These are phyloP conservation scores for Sporobolomyces pararoseus DNA, from an alignment of 768 basidiomycete genomes.

Conservation along the genomic window DNA sequence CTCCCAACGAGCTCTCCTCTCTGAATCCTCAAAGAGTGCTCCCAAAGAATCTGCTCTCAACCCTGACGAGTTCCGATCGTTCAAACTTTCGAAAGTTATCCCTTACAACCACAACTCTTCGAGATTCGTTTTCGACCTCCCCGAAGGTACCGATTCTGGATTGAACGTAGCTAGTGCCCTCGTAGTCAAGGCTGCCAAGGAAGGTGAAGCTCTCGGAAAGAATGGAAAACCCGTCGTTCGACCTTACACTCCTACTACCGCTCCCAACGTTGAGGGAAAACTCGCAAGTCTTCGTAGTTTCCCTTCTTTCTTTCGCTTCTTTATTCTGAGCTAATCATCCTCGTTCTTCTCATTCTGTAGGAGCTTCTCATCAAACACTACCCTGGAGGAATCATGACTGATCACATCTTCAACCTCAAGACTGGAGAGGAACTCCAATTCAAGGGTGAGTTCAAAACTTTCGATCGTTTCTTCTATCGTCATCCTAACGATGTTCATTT, in stretches of 20 bases:
- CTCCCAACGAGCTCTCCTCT: conserved; percentile 8
- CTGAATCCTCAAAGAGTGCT: too few species aligned
- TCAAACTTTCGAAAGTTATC: conserved; percentile 67
- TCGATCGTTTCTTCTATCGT: background rate
- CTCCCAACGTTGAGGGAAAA: conserved; percentile 51
- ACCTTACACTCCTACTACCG: conserved; percentile 87
- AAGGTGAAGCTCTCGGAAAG: conserved; percentile 56
- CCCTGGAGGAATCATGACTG: conserved; percentile 47
- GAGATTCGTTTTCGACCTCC: conserved; percentile 59
- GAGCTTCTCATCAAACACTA: conserved; percentile 76
- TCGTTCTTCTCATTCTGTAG: conserved; percentile 47
- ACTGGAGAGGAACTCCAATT: conserved; percentile 75
- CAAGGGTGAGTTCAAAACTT: conserved; percentile 59
- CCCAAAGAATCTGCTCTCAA: conserved; percentile 20
- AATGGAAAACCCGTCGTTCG: conserved; percentile 85
- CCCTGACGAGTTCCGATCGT: conserved; percentile 53
- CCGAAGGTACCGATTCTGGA: conserved; percentile 69
- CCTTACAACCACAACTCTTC: conserved; percentile 90
- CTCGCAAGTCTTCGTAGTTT: conserved; percentile 17
- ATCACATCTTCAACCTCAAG: conserved; percentile 68
- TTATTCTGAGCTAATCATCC: background rate
- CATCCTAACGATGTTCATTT: too few species aligned
- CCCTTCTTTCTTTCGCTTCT: background rate
- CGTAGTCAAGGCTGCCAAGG: conserved; percentile 68
- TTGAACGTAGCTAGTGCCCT: conserved; percentile 76